Evolutionary conservation across 148 eudicot species (phyloP).

Genomic region (Fagopyrum esculentum): DNA sequence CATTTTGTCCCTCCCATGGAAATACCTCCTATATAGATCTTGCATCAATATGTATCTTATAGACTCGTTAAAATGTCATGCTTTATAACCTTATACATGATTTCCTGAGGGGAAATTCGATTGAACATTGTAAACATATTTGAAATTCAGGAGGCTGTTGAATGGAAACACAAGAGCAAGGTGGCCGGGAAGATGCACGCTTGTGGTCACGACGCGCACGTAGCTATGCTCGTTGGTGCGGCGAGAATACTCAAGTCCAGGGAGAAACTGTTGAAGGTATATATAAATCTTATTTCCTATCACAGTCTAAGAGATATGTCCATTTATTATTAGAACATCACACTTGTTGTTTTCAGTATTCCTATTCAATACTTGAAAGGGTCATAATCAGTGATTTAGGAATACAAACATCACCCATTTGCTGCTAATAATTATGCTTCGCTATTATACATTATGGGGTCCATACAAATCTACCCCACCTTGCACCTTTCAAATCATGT

Average conservation of each 20-base stretch:
- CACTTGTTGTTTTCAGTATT: not conserved
- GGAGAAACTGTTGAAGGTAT: conserved; percentile 10
- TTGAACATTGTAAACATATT: too few species aligned
- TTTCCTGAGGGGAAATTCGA: too few species aligned
- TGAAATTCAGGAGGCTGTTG: conserved; percentile 41
- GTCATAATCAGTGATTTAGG: not conserved
- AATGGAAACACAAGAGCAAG: conserved; percentile 52
- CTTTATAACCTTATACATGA: not conserved
- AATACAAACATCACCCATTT: not conserved
- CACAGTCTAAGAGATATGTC: conserved; percentile 1
- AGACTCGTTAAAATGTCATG: not conserved
- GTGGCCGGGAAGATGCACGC: conserved; percentile 51
- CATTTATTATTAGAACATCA: not conserved
- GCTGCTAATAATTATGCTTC: not conserved
- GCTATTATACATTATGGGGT: not conserved
- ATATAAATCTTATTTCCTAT: not conserved
- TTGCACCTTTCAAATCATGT: not conserved
- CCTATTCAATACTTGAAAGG: not conserved
- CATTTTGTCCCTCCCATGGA: not conserved
- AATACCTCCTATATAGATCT: not conserved
- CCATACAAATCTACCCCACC: not conserved
- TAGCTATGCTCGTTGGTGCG: conserved; percentile 54
- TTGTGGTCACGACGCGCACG: conserved; percentile 55
- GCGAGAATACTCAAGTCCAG: conserved; percentile 23
- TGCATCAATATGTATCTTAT: not conserved